Conservation (phyloP, 1,284 basidiomycete genomes). For the Irpex sp. region DNA sequence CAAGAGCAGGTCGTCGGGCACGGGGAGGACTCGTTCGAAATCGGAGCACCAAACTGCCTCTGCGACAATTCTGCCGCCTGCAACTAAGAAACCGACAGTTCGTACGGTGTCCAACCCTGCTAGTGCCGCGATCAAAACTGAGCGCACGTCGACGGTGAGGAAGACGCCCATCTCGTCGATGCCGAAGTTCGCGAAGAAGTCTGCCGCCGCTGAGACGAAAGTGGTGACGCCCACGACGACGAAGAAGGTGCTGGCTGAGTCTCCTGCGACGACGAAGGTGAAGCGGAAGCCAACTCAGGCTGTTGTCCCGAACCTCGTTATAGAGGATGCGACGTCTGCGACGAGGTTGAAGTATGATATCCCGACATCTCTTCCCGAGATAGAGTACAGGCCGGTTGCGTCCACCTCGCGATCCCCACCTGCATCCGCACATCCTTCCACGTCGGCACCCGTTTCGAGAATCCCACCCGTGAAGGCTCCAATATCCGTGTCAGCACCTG, state of each 20-base stretch:
- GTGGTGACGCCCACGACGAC: constrained; percentile 2
- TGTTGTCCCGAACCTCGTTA: constrained; percentile 26
- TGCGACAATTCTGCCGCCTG: background rate
- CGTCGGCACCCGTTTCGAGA: too few relatives aligned
- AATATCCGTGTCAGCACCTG: too few relatives aligned
- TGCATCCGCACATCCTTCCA: too few relatives aligned
- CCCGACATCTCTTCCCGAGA: background rate
- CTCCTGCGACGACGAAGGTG: constrained; percentile 3
- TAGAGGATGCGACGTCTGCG: constrained; percentile 45
- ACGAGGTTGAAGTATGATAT: background rate
- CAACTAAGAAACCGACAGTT: background rate
- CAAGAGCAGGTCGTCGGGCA: background rate
- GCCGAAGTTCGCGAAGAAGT: background rate
- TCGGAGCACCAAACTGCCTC: background rate
- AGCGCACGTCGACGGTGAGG: background rate
- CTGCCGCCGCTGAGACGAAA: constrained; percentile 10
- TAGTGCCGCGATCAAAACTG: background rate
- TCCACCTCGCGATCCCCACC: too few relatives aligned
- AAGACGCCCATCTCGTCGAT: background rate
- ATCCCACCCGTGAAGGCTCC: too few relatives aligned
- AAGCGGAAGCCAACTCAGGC: constrained; percentile 32
- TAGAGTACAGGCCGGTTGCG: background rate
- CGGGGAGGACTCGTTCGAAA: background rate
- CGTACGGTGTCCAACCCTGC: background rate
- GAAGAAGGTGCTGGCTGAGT: background rate